Evolutionary conservation across 495 filamentous ascomycete genomes (phyloP).

Genomic region (Ramalina intermedia): DNA sequence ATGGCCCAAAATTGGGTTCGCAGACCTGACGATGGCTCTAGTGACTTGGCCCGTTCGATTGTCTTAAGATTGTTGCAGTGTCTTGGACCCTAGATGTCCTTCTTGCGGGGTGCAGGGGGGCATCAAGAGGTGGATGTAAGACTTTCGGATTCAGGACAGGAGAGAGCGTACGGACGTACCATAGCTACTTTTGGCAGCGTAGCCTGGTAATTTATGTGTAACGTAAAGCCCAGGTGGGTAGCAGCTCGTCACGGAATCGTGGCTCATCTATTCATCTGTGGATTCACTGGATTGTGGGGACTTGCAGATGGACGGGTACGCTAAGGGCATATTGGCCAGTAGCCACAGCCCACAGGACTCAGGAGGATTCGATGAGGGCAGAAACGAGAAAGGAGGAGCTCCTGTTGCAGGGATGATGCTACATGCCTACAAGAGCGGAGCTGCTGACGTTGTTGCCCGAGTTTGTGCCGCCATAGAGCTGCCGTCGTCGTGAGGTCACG

Average conservation of each 20-base stretch:
- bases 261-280: neutral
- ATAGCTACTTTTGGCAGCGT: neutral
- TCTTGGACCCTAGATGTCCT: too few relatives aligned
- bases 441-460: too few relatives aligned
- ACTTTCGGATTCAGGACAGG: neutral
- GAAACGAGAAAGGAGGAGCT: too few relatives aligned
- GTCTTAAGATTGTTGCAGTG: too few relatives aligned
- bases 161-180: neutral
- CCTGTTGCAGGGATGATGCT: too few relatives aligned
- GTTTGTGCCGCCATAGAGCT: too few relatives aligned
- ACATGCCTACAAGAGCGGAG: too few relatives aligned
- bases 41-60: too few relatives aligned
- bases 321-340: neutral
- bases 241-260: neutral
- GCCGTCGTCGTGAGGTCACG: too few relatives aligned
- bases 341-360: too few relatives aligned
- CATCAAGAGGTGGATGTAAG: neutral
- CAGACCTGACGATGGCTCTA: neutral
- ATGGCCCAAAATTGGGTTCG: neutral
- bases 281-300: neutral
- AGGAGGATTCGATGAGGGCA: too few relatives aligned
- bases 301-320: neutral
- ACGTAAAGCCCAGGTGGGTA: neutral
- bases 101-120: neutral
- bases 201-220: neutral